A percentile compares a stretch with the other conserved stretches of the same genome.
These are phyloP conservation scores for Camelina neglecta DNA, from an alignment of 345 rosid genomes.

Conservation along the genomic window DNA sequence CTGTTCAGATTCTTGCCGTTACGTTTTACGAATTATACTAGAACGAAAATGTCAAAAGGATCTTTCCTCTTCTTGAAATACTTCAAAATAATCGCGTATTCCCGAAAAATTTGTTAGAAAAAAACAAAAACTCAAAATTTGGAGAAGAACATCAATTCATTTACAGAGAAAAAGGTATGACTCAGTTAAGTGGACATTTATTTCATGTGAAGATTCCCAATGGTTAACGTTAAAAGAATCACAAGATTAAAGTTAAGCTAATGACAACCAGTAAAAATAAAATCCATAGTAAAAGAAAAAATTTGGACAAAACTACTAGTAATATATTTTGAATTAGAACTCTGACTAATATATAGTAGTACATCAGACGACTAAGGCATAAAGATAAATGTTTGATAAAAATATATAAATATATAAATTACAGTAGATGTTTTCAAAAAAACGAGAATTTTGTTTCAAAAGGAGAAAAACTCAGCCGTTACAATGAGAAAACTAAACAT, in stretches of 20 bases:
- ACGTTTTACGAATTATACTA: constrained; percentile 22
- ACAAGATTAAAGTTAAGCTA: constrained; percentile 13
- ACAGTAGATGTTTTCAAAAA: not conserved
- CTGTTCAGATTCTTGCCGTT: constrained; percentile 42
- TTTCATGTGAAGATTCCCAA: constrained; percentile 28
- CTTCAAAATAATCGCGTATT: constrained; percentile 1
- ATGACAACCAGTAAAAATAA: not conserved
- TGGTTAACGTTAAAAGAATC: constrained; percentile 1
- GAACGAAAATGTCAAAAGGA: constrained; percentile 15
- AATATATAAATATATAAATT: not conserved
- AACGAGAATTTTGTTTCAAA: constrained; percentile 19
- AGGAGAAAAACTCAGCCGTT: constrained; percentile 12
- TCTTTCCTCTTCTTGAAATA: constrained; percentile 30
- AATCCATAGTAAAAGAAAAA: not conserved
- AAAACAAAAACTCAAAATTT: not conserved
- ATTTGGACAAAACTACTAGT: not conserved
- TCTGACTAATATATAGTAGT: not conserved
- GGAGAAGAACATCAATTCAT: not conserved
- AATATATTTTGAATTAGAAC: not conserved
- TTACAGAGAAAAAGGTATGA: not conserved
- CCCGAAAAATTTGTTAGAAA: not conserved
- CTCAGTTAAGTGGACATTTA: not conserved
- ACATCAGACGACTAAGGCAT: not conserved
- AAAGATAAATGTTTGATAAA: not conserved
- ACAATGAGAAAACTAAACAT: not conserved